phyloP scores from a whole-genome alignment of 139 green algal species.

The Chlorella sp. region DNA sequence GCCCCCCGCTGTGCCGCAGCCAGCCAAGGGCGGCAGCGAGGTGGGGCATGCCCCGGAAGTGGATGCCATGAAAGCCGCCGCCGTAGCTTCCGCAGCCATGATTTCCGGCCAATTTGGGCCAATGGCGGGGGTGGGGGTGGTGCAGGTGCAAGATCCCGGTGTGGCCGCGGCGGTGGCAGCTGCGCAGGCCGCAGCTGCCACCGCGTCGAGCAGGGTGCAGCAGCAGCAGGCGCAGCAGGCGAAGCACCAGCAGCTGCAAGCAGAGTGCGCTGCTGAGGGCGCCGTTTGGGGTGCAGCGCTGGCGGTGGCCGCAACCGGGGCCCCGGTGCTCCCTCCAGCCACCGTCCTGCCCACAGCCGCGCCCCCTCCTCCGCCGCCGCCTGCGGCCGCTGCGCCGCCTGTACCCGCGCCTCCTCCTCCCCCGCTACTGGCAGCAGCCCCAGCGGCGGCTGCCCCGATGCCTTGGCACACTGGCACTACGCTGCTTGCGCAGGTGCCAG shows the following conservation, averaged over 20 bases:
- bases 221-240: neutral
- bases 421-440: neutral
- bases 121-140: neutral
- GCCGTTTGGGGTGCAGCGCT: neutral
- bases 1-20: neutral
- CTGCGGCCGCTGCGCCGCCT: neutral
- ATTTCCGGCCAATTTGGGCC: no score
- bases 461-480: no score
- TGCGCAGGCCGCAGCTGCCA: neutral
- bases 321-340: neutral
- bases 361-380: neutral
- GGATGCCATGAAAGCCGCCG: no score
- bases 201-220: neutral
- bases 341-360: neutral
- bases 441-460: no score
- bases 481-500: no score
- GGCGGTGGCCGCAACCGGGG: no score
- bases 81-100: no score
- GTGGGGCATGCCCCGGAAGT: no score
- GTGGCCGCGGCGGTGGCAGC: neutral
- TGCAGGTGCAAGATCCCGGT: no score
- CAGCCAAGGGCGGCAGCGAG: neutral
- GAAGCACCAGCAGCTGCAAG: neutral
- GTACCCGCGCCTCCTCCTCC: neutral
- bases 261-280: neutral